Evolutionary conservation across 2,329 filamentous ascomycete species (phyloP), one percentile per base, ranked within the genome.

Genomic region (Trichophyton schoenleinii): DNA sequence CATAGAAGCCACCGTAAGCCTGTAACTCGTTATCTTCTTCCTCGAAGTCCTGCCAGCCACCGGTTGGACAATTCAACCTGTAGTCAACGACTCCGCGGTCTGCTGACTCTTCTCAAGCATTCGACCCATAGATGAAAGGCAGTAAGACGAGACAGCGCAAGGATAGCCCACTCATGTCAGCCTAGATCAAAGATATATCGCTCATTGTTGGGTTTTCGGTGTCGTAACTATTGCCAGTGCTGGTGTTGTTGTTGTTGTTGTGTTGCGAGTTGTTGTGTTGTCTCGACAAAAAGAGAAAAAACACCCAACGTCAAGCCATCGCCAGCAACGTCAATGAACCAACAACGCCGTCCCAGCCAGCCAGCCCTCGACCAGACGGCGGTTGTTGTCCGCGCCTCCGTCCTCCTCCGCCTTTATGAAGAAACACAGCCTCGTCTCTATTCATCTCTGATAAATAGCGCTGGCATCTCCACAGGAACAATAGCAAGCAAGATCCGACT

Each of bases 381-480:
- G 28, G 34, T 55, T 28, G 34, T 31, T 31, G 6, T 31, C 28
- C 34, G 28, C 52, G n/a, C 4, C 46, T 36, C 25, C 52, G 8
- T 5, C 46, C 7, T 34, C 22, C 9, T 38, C 34, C 2, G 34
- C 34, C 28, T 55, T 55, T 55, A 28, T 55, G 28, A n/a, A n/a
- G 18, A 3, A 25, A 36, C 6, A 18, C 15, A 8, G n/a, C 52
- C 52, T 18, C 31, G 52, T 36, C 31, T 36, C 52, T 55, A 55
- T 55, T 55, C 52, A 55, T 55, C 28, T 18, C 6, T 28, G 4
- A 55, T 55, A 55, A 55, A 55, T 55, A 55, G 52, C 52, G 52
- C 52, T n/a, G 31, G 52, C 52, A 55, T n/a, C 52, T 38, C 52
- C 52, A 55, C 52, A 55, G 52, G 52, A 55, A 55, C 52, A 55